These are phyloP conservation scores for Echinochloa phyllopogon DNA, from an alignment of 176 grass and related monocot genomes.

Conservation along the genomic window DNA sequence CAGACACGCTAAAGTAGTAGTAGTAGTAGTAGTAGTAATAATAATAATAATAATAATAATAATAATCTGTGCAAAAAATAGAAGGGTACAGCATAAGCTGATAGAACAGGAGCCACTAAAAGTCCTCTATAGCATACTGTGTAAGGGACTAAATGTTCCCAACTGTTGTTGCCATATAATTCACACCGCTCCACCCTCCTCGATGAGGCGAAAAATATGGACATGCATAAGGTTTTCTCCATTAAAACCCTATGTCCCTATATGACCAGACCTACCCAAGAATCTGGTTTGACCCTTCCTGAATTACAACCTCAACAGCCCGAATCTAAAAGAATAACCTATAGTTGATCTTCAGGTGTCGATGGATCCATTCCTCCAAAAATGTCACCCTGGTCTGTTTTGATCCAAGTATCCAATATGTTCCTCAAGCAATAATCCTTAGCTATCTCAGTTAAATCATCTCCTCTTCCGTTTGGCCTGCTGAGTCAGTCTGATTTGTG, in stretches of 20 bases:
- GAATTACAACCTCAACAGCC: neutral
- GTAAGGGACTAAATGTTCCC: neutral
- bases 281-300: neutral
- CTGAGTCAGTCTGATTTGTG: constrained; percentile 37
- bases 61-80: neutral
- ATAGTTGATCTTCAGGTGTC: constrained; percentile 10
- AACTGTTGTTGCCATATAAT: neutral
- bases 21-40: too few species aligned
- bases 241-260: neutral
- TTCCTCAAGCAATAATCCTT: constrained; percentile 18
- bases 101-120: neutral
- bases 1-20: too few species aligned
- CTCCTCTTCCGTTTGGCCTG: constrained; percentile 44
- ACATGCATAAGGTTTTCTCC: neutral
- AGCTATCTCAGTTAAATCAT: constrained; percentile 20
- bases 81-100: neutral
- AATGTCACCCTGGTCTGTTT: neutral
- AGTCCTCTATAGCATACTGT: neutral
- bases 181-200: neutral
- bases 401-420: neutral
- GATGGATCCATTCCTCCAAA: constrained; percentile 5
- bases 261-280: constrained; percentile 31
- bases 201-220: constrained; percentile 7
- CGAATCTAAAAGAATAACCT: constrained; percentile 1
- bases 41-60: neutral